These are phyloP conservation scores for Zygosaccharomyces lentus DNA, from an alignment of 805 yeast genomes.

Conservation along the genomic window DNA sequence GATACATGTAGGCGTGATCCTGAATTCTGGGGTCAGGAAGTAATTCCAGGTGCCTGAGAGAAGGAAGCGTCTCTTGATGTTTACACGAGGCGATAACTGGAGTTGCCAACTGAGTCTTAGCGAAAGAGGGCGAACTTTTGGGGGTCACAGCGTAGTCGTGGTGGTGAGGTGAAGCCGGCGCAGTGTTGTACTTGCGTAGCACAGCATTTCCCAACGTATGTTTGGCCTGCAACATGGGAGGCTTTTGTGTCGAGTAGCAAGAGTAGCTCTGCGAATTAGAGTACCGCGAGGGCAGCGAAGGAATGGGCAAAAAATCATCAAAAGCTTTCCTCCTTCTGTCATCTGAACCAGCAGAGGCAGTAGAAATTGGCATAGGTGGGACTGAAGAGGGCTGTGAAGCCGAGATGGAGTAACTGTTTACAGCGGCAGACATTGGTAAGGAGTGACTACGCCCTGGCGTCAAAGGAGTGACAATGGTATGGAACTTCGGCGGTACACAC, in stretches of 20 bases:
- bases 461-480: not conserved
- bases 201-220: slow-evolving; percentile 2
- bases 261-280: slow-evolving; percentile 8
- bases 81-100: not conserved
- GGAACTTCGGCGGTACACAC: not conserved
- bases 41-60: slow-evolving; percentile 31
- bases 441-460: slow-evolving; percentile 6
- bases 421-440: slow-evolving; percentile 13
- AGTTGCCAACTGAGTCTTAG: slow-evolving; percentile 12
- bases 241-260: slow-evolving; percentile 9
- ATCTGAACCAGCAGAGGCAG: slow-evolving; percentile 18
- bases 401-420: slow-evolving; percentile 14
- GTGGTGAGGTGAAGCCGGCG: slow-evolving; percentile 31
- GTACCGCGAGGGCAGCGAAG: slow-evolving; percentile 12
- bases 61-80: slow-evolving; percentile 24
- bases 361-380: slow-evolving; percentile 7
- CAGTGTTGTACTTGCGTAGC: slow-evolving; percentile 28
- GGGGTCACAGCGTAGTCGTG: slow-evolving; percentile 21
- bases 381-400: slow-evolving; percentile 5
- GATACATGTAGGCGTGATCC: slow-evolving; percentile 31
- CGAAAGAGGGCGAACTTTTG: slow-evolving; percentile 23
- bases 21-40: slow-evolving; percentile 31
- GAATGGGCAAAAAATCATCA: slow-evolving; percentile 25
- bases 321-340: slow-evolving; percentile 16
- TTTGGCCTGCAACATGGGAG: slow-evolving; percentile 6